Evolutionary conservation across 306 rosid genomes (phyloP).

Genomic region (Chamaecrista fasciculata): DNA sequence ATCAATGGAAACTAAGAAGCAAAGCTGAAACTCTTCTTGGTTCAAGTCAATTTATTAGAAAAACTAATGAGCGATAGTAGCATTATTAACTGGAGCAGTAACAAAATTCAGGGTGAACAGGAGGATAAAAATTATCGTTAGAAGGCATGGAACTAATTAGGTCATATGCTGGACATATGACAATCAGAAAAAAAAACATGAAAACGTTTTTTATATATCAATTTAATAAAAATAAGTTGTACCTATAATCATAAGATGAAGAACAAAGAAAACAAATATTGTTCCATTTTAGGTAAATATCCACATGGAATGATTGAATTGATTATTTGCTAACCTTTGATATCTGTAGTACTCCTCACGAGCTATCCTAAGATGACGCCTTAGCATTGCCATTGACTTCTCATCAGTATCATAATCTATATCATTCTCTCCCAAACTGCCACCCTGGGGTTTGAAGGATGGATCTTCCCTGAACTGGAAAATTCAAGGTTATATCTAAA

Average conservation of each 20-base stretch:
- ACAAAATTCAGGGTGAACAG: background rate
- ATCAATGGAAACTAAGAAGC: conserved; percentile 21
- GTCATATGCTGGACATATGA: background rate
- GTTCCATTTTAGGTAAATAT: background rate
- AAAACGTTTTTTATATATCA: background rate
- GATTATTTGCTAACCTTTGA: conserved; percentile 59
- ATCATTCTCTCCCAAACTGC: conserved; percentile 83
- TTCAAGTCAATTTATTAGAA: conserved; percentile 27
- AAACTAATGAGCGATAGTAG: conserved; percentile 7
- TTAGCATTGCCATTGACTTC: conserved; percentile 92
- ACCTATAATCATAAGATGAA: conserved; percentile 6
- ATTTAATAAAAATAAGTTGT: background rate
- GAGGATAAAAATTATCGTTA: conserved; percentile 1
- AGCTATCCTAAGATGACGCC: conserved; percentile 88
- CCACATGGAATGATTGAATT: conserved; percentile 6
- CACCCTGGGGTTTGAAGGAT: conserved; percentile 95
- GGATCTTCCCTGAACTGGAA: conserved; percentile 84
- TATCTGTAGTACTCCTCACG: conserved; percentile 85
- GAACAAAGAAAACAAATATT: background rate
- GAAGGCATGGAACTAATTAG: background rate
- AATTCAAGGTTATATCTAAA: conserved; percentile 24
- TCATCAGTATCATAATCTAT: conserved; percentile 97
- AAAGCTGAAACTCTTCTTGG: conserved; percentile 3
- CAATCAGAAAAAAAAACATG: conserved; percentile 6
- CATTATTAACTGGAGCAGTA: conserved; percentile 8